Evolutionary conservation across 257 asterid species (phyloP), one percentile per base, ranked within the genome.

Genomic region (Jasminum sambac): DNA sequence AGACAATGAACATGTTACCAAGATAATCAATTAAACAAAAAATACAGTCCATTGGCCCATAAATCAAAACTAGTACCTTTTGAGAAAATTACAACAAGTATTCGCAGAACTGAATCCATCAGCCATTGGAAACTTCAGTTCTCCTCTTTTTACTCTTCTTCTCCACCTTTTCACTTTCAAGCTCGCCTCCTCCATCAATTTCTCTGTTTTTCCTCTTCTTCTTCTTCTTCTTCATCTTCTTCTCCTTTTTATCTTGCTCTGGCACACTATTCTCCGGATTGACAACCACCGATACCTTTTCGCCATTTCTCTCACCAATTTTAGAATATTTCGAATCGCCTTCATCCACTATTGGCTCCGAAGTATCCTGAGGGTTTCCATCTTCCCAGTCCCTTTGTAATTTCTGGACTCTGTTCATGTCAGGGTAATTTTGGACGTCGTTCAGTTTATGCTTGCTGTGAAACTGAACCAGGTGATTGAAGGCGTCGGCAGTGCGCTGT

Each of bases 401-500:
- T 23, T 66, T 57, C 59, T 64, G 64, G 68, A 41, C 60, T 70
- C 30, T 70, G 43, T 69, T 21, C 48, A 72, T 39, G 63, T 64
- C 63, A 5, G 72, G 71, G 12, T 34, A 50, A 21, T 25, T 37
- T 11, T 44, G 72, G 1, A 19, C 61, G 19, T 58, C 70, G 60
- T 72, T 24, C 2, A 11, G 34, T 42, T 42, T 50, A 19, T 46
- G 61, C 72, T 77, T 77, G 21, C 52, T 71, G 67, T 82, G 95
- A 59, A 81, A 72, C 37, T 80, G 81, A 44, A 84, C 85, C 44
- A 90, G 72, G 16, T 41, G 65, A 58, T 81, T 78, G 80, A 86
- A 86, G 48, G 94, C 83, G 3, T 85, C 79, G 2, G 90, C 74
- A 23, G 88, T 48, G 43, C 88, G 84, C 19, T 76, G 75, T 64